Evolutionary conservation across 768 basidiomycete species (phyloP).

Genomic region (Tulasnella sp.): DNA sequence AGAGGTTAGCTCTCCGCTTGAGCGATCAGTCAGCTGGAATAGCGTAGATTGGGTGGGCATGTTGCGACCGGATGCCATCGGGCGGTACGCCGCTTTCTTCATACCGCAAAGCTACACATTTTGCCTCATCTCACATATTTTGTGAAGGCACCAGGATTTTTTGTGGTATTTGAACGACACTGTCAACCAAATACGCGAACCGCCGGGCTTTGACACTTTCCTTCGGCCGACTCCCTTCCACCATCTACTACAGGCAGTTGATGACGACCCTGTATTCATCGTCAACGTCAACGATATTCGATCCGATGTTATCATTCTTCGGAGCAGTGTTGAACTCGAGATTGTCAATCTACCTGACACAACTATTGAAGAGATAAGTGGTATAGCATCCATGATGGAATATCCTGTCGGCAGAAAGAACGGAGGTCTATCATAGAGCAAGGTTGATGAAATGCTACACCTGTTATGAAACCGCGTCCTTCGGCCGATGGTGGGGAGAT

Average conservation of each 20-base stretch:
- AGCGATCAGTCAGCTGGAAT: no score
- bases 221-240: neutral
- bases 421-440: neutral
- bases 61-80: no score
- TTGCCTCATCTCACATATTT: no score
- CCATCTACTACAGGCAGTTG: neutral
- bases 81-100: no score
- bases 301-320: conserved; percentile 13
- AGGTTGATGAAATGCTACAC: neutral
- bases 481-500: conserved; percentile 2
- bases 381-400: neutral
- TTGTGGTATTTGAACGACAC: no score
- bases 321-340: neutral
- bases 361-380: neutral
- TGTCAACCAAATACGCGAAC: no score
- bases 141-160: no score
- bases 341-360: neutral
- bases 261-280: conserved; percentile 11
- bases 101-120: no score
- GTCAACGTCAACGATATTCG: conserved; percentile 7
- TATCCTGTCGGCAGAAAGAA: neutral
- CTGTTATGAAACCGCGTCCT: conserved; percentile 8
- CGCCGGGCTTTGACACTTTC: no score
- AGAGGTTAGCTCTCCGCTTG: no score
- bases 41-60: neutral